Evolutionary conservation across 495 filamentous ascomycete genomes (phyloP), one percentile per base, ranked within the genome.

Genomic region (Penicillium verhagenii): DNA sequence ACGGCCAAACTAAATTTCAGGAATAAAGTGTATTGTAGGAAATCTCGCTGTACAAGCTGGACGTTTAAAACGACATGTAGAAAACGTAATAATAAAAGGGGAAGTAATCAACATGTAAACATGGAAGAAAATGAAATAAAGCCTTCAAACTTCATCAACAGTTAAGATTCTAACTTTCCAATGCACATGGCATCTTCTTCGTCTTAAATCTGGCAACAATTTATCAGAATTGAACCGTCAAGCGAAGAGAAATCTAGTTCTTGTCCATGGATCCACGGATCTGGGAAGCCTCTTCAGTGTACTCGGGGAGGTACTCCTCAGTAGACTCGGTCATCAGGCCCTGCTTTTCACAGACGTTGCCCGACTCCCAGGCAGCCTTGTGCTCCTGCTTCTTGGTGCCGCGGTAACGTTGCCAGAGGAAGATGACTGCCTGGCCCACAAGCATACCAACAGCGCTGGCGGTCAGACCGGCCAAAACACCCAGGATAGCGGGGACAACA

Each of bases 371-470:
- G 31, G 61, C 65, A 46, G 66, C 64, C 51, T 57, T 58, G 33
- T 70, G 63, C 33, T 67, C 65, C 46, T 67, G 54, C 18, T 58
- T 44, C 28, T 61, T 57, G 49, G 61, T 56, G 39, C 68, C 72
- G 52, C 74, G 72, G 61, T 71, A 72, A 38, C 75, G 73, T 46
- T 70, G 69, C 79, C 79, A 82, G 46, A 81, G 24, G 66, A 75
- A 80, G 20, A 81, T 68, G 26, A 77, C 67, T 14, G 70, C 52
- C 64, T 82, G 77, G 37, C 79, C 79, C 16, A 80, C 70, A 31
- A 81, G 58, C 78, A 81, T 82, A 44, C 79, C 79, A 28, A 82
- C 60, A n/a, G 74, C 76, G 50, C 75, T 76, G 35, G 79, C 78
- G 5, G 71, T 68, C 52, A 82, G 59, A 38, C 79, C 79, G 40